Percentiles rank a stretch among this genome's conserved stretches.
These are phyloP conservation scores for Vanderwaltozyma yarrowii DNA, from an alignment of 805 yeast species.

Conservation along the genomic window DNA sequence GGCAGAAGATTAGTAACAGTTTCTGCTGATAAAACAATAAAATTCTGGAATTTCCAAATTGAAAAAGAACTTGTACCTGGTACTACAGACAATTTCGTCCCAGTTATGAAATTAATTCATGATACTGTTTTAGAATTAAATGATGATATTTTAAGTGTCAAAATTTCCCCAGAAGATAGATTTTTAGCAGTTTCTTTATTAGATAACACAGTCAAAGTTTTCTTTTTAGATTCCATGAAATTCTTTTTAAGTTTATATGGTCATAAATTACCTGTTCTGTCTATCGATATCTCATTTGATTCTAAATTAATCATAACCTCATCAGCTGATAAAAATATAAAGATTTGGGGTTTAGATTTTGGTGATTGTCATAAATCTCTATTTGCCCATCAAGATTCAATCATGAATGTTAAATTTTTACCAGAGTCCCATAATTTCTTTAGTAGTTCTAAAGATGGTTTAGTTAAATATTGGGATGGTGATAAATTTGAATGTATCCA, in stretches of 20 bases:
- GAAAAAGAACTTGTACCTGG: conserved; percentile 66
- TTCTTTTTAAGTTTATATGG: conserved; percentile 87
- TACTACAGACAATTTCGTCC: conserved; percentile 36
- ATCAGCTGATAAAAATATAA: conserved; percentile 94
- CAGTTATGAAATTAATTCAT: conserved; percentile 55
- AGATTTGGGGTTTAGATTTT: conserved; percentile 97
- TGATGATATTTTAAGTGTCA: conserved; percentile 77
- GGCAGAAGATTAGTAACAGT: conserved; percentile 84
- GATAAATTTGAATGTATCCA: conserved; percentile 92
- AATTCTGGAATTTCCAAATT: conserved; percentile 78
- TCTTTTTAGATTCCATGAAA: conserved; percentile 77
- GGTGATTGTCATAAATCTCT: conserved; percentile 98
- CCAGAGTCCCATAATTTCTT: conserved; percentile 85
- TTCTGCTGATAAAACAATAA: conserved; percentile 83
- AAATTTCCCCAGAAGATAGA: conserved; percentile 69
- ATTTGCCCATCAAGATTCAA: conserved; percentile 94
- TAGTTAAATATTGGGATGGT: conserved; percentile 96
- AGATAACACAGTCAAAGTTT: conserved; percentile 93
- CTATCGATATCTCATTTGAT: conserved; percentile 84
- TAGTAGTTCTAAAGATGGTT: conserved; percentile 80
- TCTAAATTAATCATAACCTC: conserved; percentile 82
- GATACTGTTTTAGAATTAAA: conserved; percentile 72
- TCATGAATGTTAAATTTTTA: conserved; percentile 77
- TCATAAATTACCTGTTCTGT: conserved; percentile 89
- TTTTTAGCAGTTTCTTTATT: conserved; percentile 73